Conservation (phyloP, 768 basidiomycete species). For the Hebeloma cylindrosporum region DNA sequence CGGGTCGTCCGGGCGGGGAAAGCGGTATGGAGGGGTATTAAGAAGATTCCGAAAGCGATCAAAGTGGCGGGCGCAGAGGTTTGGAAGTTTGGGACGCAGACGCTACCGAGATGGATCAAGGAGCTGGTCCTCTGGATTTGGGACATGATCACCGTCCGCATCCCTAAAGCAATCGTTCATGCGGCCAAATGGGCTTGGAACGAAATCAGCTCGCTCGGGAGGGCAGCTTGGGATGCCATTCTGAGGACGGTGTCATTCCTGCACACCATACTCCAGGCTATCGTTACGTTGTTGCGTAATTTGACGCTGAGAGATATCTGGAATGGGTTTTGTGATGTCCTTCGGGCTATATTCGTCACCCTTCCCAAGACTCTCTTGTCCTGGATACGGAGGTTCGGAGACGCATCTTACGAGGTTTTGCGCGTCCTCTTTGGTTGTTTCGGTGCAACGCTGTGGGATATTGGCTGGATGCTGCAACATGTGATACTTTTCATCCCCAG, state of each 20-base stretch:
- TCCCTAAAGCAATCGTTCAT: neutral
- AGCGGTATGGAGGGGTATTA: neutral
- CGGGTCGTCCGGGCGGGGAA: neutral
- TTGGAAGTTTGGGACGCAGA: constrained; percentile 7
- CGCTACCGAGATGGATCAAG: constrained; percentile 3
- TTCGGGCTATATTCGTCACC: constrained; percentile 1
- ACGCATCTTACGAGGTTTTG: neutral
- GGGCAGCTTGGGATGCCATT: constrained; percentile 1
- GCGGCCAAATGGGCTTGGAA: constrained; percentile 3
- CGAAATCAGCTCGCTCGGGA: neutral
- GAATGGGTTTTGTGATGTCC: constrained; percentile 3
- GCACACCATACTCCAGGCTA: neutral
- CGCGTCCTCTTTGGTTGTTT: neutral
- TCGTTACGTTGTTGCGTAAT: constrained; percentile 4
- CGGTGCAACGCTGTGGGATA: neutral
- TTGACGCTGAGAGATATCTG: constrained; percentile 6
- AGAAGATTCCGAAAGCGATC: neutral
- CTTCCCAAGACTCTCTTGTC: constrained; percentile 6
- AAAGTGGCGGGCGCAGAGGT: neutral
- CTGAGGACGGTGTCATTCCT: neutral
- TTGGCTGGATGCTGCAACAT: neutral
- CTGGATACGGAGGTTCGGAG: neutral
- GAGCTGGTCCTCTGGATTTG: constrained; percentile 3
- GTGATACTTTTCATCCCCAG: neutral
- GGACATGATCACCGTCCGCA: neutral